Conservation (phyloP, 1,284 basidiomycete species). For the Sphaerobolus stellatus region DNA sequence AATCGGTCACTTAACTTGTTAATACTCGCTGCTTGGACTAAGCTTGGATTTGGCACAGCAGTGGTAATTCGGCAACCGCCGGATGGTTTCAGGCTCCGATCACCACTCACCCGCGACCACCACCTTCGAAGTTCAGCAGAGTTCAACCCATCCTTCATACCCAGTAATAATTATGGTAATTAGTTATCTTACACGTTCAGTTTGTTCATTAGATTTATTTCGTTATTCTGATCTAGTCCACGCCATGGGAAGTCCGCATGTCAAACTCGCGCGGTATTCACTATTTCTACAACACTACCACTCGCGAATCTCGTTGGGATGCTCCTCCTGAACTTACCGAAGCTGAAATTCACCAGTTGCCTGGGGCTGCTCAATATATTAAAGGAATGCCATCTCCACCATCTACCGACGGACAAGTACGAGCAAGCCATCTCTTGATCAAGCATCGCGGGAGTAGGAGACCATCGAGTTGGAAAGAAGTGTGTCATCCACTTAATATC, state of each 20-base stretch:
- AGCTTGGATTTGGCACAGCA: too few species aligned
- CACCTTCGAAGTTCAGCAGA: too few species aligned
- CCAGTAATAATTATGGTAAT: too few species aligned
- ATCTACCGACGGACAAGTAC: constrained; percentile 74
- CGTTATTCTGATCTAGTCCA: constrained; percentile 6
- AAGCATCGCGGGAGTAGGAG: constrained; percentile 89
- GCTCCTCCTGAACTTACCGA: constrained; percentile 64
- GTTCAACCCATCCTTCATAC: too few species aligned
- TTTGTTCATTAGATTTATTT: background rate
- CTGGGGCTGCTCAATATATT: constrained; percentile 60
- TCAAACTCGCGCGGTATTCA: constrained; percentile 77
- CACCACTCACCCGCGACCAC: too few species aligned
- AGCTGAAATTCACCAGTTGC: constrained; percentile 62
- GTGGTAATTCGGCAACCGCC: too few species aligned
- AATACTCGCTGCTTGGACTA: too few species aligned
- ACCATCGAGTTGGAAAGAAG: constrained; percentile 92
- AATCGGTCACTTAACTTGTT: too few species aligned
- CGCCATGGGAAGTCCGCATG: constrained; percentile 77
- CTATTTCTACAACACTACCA: constrained; percentile 85
- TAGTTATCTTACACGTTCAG: too few species aligned
- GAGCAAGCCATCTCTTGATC: constrained; percentile 92
- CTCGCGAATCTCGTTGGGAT: constrained; percentile 82
- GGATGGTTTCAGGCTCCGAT: background rate
- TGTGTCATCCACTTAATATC: constrained; percentile 38
- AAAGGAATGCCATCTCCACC: constrained; percentile 21